phyloP scores from a whole-genome alignment of 495 filamentous ascomycete genomes.

The Cudoniella acicularis region DNA sequence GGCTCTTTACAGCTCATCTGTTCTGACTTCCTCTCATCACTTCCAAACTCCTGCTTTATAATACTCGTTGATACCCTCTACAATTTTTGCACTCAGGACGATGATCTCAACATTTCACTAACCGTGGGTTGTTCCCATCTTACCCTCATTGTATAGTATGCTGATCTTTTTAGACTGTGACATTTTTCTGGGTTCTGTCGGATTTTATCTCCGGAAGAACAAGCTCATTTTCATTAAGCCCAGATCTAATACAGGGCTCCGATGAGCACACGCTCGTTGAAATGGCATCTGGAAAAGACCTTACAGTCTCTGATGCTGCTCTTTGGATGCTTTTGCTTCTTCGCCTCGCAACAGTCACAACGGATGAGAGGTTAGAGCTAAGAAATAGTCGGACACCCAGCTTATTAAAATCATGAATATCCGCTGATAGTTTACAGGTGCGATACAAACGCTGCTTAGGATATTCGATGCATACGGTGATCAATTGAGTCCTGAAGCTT shows the following conservation, averaged over 20 bases:
- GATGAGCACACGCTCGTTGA: constrained; percentile 45
- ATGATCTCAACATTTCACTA: constrained; percentile 93
- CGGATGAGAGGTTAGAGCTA: constrained; percentile 76
- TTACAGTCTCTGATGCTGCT: constrained; percentile 53
- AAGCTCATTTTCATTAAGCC: constrained; percentile 34
- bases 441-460: constrained; percentile 82
- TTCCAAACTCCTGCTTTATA: constrained; percentile 75
- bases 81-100: constrained; percentile 78
- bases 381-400: constrained; percentile 62
- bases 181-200: constrained; percentile 92
- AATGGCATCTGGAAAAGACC: constrained; percentile 46
- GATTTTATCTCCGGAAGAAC: constrained; percentile 66
- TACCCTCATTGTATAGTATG: constrained; percentile 3
- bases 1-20: constrained; percentile 86
- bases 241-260: constrained; percentile 46
- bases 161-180: constrained; percentile 59
- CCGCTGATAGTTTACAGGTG: constrained; percentile 38
- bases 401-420: constrained; percentile 16
- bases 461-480: constrained; percentile 92
- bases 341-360: constrained; percentile 70
- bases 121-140: constrained; percentile 52
- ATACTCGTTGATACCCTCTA: constrained; percentile 85
- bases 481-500: constrained; percentile 70
- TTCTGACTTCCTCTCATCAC: constrained; percentile 81
- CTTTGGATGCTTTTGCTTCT: constrained; percentile 85